phyloP scores from a whole-genome alignment of 805 yeast genomes.

The Metschnikowia henanensis region DNA sequence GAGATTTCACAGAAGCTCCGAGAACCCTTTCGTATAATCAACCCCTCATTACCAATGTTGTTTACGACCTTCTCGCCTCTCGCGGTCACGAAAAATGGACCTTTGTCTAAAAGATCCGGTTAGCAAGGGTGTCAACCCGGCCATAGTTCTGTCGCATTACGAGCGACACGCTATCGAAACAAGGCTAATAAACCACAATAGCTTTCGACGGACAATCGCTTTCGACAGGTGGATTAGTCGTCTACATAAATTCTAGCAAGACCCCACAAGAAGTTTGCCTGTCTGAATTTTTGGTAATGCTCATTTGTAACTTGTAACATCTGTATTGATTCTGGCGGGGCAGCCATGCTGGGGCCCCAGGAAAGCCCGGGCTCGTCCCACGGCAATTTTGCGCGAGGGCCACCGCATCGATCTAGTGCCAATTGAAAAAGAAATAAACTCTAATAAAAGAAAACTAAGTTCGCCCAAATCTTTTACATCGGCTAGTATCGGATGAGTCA shows the following conservation, averaged over 20 bases:
- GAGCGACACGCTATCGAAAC: neutral
- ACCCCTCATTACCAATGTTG: neutral
- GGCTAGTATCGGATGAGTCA: too few species aligned
- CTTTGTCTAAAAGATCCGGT: slow-evolving; percentile 1
- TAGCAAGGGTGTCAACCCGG: slow-evolving; percentile 1
- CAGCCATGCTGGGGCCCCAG: neutral
- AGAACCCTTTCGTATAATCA: neutral
- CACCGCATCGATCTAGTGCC: neutral
- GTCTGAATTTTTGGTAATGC: too few species aligned
- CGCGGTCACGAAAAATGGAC: neutral
- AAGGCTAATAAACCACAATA: neutral
- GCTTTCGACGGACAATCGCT: too few species aligned
- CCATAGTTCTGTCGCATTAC: neutral
- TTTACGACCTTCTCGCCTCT: neutral
- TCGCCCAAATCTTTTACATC: too few species aligned
- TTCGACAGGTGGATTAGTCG: too few species aligned
- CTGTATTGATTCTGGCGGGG: too few species aligned
- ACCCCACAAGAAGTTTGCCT: too few species aligned
- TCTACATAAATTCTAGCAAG: too few species aligned
- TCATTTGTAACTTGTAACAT: too few species aligned
- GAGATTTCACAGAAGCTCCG: neutral
- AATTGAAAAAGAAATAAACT: slow-evolving; percentile 1
- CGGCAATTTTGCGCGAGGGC: slow-evolving; percentile 11
- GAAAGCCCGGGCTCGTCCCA: neutral
- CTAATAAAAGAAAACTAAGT: neutral